Conservation (phyloP, 805 yeast genomes). For the Yarrowia deformans region DNA sequence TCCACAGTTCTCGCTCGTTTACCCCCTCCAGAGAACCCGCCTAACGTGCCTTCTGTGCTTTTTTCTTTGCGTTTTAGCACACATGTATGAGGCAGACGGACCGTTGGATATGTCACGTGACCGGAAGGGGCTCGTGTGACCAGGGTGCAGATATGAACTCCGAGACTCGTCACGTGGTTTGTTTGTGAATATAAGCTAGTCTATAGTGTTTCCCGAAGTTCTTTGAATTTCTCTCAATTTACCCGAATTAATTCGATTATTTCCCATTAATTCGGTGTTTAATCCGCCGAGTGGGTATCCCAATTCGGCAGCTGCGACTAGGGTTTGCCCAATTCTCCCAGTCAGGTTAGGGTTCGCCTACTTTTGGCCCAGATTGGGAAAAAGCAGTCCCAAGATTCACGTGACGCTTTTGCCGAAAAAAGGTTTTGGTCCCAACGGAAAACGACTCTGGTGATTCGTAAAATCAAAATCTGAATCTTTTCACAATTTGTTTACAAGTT, state of each 20-base stretch:
- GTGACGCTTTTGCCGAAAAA: conserved; percentile 39
- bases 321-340: not conserved
- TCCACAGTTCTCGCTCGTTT: too few species aligned
- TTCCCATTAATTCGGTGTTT: too few species aligned
- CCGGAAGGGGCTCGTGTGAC: not conserved
- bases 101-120: conserved; percentile 12
- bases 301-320: not conserved
- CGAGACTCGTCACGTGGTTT: too few species aligned
- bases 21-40: too few species aligned
- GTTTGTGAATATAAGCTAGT: too few species aligned
- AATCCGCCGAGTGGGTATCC: conserved; percentile 7
- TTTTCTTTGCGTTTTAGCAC: conserved; percentile 1
- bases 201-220: not conserved
- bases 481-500: conserved; percentile 34
- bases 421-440: conserved; percentile 37
- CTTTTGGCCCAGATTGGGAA: not conserved
- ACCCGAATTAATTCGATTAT: not conserved
- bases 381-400: conserved; percentile 40
- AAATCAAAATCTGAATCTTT: conserved; percentile 37
- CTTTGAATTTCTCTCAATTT: not conserved
- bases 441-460: conserved; percentile 37
- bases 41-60: not conserved
- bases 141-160: too few species aligned
- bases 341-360: not conserved
- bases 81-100: not conserved